Evolutionary conservation across 2,329 filamentous ascomycete genomes (phyloP), one percentile per base, ranked within the genome.

Genomic region (Talaromyces sp.): DNA sequence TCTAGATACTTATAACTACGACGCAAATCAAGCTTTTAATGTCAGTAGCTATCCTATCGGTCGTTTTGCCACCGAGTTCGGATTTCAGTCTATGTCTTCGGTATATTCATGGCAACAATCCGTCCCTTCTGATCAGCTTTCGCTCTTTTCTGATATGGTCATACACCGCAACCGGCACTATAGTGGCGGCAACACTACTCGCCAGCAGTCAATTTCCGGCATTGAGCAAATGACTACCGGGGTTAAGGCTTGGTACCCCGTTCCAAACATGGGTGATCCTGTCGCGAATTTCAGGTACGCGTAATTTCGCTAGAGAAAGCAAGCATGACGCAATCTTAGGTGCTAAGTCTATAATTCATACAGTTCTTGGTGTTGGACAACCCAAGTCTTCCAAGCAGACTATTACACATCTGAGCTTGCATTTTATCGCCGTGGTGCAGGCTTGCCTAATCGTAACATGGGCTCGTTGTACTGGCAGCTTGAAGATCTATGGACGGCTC

Each of bases 41-140:
- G 35, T 29, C 12, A 43, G 24, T 17, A 46, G 24, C 35, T 56
- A 56, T 43, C 54, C 54, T 8, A n/a, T 56, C 12, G 35, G 54
- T 8, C 85, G 91, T 0, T 95, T 95, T 75, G 90, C 93, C 57
- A 91, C 88, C 53, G 91, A 95, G 70, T 95, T 95, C 66, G 91
- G 91, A 60, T 93, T 95, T 90, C 85, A 93, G 73, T 89, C 89
- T 0, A 56, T 56, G 54, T 24, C 54, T 26, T 56, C 54, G 11
- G 38, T 56, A 41, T 56, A 56, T 29, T 56, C 54, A 7, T 43
- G 54, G 54, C 32, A 46, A 12, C 54, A 56, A 17, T 29, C 31
- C 6, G 54, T 56, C 1, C 54, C 54, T 29, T 5, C n/a, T n/a
- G 54, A 56, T 29, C 54, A 56, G 19, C 54, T 56, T 14, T 56